Percentiles rank a stretch among this genome's conserved stretches.
Evolutionary conservation across 345 rosid species (phyloP).

Genomic region (Pelargonium nanum): DNA sequence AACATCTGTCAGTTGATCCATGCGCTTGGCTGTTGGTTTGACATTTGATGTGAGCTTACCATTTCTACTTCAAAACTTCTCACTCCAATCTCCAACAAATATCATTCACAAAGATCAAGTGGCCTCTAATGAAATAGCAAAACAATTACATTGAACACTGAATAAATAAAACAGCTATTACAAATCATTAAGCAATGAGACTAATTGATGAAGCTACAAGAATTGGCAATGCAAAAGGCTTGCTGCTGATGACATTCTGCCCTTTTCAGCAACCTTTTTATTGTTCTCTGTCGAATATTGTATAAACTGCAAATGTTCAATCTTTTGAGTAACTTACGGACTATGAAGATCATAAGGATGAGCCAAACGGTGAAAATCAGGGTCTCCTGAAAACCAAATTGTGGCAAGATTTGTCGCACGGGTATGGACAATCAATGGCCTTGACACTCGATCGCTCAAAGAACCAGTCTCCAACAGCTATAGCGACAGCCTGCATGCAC

Average conservation of each 20-base stretch:
- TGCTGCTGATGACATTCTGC: conserved; percentile 3
- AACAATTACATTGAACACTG: neutral
- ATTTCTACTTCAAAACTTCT: neutral
- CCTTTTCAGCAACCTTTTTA: conserved; percentile 10
- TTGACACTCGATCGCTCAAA: conserved; percentile 55
- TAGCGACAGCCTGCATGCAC: conserved; percentile 61
- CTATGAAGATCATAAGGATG: neutral
- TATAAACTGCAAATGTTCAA: neutral
- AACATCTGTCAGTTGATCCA: too few species aligned
- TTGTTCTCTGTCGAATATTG: neutral
- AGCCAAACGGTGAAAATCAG: neutral
- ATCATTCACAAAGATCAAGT: neutral
- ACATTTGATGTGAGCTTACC: too few species aligned
- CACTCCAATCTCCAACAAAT: neutral
- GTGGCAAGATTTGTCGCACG: conserved; percentile 89
- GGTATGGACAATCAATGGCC: conserved; percentile 75
- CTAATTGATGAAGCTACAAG: neutral
- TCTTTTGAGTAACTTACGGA: neutral
- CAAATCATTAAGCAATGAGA: neutral
- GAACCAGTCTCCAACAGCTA: conserved; percentile 94
- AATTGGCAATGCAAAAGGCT: neutral
- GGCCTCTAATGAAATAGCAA: neutral
- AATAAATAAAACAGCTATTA: neutral
- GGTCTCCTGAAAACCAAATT: conserved; percentile 65
- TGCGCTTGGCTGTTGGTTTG: too few species aligned